Conservation (phyloP, 225 moss, liverwort and hornwort species). For the Pleurozium schreberi region DNA sequence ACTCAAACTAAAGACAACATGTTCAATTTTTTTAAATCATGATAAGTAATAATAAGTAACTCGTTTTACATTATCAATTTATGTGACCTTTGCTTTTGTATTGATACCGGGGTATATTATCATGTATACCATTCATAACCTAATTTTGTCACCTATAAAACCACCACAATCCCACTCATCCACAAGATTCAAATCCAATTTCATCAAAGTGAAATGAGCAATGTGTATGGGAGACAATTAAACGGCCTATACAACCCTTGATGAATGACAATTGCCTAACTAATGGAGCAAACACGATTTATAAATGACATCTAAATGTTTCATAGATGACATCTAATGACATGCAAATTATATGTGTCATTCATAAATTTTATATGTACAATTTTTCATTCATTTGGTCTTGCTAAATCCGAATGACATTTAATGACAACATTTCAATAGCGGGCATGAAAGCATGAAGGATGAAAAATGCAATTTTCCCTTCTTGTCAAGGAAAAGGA, state of each 20-base stretch:
- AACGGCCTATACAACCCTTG: no score
- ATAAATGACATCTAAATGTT: no score
- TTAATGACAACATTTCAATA: not conserved
- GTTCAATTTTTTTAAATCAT: not conserved
- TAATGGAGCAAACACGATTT: not conserved
- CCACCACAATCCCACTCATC: no score
- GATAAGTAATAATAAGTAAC: not conserved
- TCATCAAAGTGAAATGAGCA: not conserved
- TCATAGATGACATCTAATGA: no score
- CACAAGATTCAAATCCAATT: not conserved
- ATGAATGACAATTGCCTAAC: no score
- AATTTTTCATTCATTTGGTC: not conserved
- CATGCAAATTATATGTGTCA: not conserved
- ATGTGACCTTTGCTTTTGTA: not conserved
- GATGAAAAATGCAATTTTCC: not conserved
- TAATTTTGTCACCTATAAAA: not conserved
- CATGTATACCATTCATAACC: no score
- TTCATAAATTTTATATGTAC: rapidly evolving
- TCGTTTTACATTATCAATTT: not conserved
- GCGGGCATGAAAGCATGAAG: not conserved
- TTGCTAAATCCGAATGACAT: not conserved
- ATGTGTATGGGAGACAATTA: not conserved
- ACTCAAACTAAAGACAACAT: not conserved
- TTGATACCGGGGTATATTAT: no score
- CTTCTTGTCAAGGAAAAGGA: not conserved